Evolutionary conservation across 78 protist genomes (phyloP), one percentile per base, ranked within the genome.

Genomic region (Anaeramoeba ignava): DNA sequence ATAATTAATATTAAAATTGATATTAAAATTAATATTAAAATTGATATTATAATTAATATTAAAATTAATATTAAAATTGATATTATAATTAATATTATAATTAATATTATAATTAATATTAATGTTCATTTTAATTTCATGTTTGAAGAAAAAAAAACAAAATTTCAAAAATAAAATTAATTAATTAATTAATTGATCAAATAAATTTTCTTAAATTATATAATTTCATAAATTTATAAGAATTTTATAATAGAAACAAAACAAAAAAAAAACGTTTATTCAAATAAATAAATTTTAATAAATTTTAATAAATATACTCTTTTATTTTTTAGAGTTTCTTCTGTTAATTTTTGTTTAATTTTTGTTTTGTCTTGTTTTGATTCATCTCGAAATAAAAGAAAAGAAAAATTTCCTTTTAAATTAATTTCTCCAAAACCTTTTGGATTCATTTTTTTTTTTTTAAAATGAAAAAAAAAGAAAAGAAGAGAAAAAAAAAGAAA

Each of bases 241-340:
- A 68, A 68, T 68, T 68, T 68, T n/a, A 68, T n/a, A 68, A 33
- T 68, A n/a, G 78, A n/a, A n/a, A n/a, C n/a, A 68, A 68, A 68
- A n/a, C 78, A n/a, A 33, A n/a, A 33, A n/a, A 68, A 68, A 33
- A n/a, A 68, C 78, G 41, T 68, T n/a, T n/a, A 68, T n/a, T n/a
- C 31, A 33, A 68, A n/a, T n/a, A n/a, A n/a, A 68, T 68, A 68
- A 68, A 68, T 68, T n/a, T 68, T 33, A 68, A n/a, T n/a, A n/a
- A 33, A 68, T 33, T n/a, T n/a, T 68, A 68, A n/a, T 68, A 33
- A 33, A n/a, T 33, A 68, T 68, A n/a, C 31, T 68, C n/a, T 68
- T n/a, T 33, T 68, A 68, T 68, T 68, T 68, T 33, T 33, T 68
- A n/a, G 31, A 68, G 31, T 33, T 33, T n/a, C 41, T 68, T 68